phyloP scores from a whole-genome alignment of 768 basidiomycete species.

The Boletus bicolor region DNA sequence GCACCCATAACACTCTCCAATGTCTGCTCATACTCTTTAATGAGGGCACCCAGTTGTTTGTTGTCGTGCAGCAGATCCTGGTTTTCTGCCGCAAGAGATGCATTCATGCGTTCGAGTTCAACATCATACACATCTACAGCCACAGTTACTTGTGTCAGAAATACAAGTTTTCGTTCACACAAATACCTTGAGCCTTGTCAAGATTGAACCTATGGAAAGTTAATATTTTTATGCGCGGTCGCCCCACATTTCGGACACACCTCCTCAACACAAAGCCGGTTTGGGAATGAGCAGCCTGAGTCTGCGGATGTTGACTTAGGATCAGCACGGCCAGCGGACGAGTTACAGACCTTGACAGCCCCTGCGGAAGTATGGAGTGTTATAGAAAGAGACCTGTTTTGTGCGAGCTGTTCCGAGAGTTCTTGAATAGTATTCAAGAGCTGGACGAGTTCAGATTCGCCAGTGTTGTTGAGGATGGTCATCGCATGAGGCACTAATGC shows the following conservation, averaged over 20 bases:
- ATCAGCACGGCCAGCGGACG: neutral
- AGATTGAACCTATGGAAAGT: constrained; percentile 63
- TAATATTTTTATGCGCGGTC: neutral
- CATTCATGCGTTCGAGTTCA: constrained; percentile 88
- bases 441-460: constrained; percentile 58
- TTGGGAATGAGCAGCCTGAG: constrained; percentile 84
- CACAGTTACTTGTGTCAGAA: neutral
- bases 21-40: constrained; percentile 97
- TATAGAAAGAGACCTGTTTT: constrained; percentile 71
- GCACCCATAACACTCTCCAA: constrained; percentile 90
- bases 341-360: constrained; percentile 69
- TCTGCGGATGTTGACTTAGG: constrained; percentile 39
- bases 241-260: constrained; percentile 36
- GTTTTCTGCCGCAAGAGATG: constrained; percentile 77
- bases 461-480: constrained; percentile 51
- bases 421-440: constrained; percentile 71
- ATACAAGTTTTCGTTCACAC: neutral
- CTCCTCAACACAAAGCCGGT: constrained; percentile 89
- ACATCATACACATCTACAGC: constrained; percentile 79
- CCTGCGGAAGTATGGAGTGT: constrained; percentile 70
- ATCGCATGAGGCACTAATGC: constrained; percentile 28
- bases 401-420: constrained; percentile 78
- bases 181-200: constrained; percentile 78
- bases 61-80: constrained; percentile 87
- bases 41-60: constrained; percentile 85